Conservation (phyloP, 2,329 filamentous ascomycete species). For the Xylariaceae sp. region DNA sequence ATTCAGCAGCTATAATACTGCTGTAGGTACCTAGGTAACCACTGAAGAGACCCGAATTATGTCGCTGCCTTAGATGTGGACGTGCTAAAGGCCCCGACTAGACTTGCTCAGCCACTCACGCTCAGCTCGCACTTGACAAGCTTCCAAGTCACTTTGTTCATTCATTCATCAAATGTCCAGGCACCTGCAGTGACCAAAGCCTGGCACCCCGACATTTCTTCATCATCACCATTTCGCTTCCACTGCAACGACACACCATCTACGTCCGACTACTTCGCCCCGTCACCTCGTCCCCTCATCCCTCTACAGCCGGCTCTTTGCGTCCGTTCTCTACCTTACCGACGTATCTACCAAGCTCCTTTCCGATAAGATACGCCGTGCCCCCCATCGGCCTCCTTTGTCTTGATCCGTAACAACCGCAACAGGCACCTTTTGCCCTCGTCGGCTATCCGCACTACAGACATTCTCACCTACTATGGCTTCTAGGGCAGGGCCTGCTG, state of each 20-base stretch:
- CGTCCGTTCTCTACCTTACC: slow-evolving; percentile 6
- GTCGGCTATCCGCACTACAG: slow-evolving; percentile 23
- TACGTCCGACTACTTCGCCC: neutral
- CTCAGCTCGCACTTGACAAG: slow-evolving; percentile 22
- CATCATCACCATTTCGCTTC: slow-evolving; percentile 21
- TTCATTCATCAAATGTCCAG: slow-evolving; percentile 31
- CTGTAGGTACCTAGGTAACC: too few species aligned
- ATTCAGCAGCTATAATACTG: too few species aligned
- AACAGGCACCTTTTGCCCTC: slow-evolving; percentile 16
- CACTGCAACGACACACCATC: slow-evolving; percentile 18
- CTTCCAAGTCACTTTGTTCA: slow-evolving; percentile 15
- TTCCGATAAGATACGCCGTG: slow-evolving; percentile 36
- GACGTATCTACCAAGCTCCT: slow-evolving; percentile 13
- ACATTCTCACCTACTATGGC: slow-evolving; percentile 70
- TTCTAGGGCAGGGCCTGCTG: slow-evolving; percentile 73
- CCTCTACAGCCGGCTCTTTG: neutral
- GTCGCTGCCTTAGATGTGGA: neutral
- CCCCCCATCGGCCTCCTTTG: slow-evolving; percentile 28
- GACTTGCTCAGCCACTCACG: slow-evolving; percentile 25
- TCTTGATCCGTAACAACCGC: slow-evolving; percentile 26
- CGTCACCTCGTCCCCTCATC: slow-evolving; percentile 17
- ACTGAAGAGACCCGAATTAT: slow-evolving; percentile 1
- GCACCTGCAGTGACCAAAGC: slow-evolving; percentile 28
- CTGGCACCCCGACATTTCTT: slow-evolving; percentile 5
- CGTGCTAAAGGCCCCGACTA: slow-evolving; percentile 1